Percentiles rank a stretch among this genome's conserved stretches.
Evolutionary conservation across 225 moss, liverwort and hornwort species (phyloP).

Genomic region (Rhytidiadelphus loreus): DNA sequence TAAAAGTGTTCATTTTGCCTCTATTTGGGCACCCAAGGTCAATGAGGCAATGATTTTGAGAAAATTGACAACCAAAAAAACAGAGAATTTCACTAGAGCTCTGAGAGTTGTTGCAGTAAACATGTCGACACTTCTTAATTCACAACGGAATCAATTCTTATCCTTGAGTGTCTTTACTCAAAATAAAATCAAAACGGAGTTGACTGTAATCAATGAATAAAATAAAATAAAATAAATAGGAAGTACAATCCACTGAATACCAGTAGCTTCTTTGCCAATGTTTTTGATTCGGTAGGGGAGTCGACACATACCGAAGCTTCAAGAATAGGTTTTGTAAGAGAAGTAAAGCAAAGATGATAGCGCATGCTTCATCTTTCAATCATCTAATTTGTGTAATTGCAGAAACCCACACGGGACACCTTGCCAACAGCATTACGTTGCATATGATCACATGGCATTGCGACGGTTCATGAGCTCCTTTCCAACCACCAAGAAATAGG

Average conservation of each 20-base stretch:
- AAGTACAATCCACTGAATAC: background rate
- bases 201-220: background rate
- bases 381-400: background rate
- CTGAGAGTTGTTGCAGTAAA: background rate
- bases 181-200: background rate
- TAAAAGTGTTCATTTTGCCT: background rate
- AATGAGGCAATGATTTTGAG: background rate
- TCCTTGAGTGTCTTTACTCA: background rate
- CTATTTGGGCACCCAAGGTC: background rate
- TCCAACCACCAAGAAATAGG: constrained; percentile 66
- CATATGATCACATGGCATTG: constrained; percentile 21
- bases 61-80: background rate
- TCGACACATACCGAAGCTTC: background rate
- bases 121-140: background rate
- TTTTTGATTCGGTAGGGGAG: background rate
- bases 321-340: background rate
- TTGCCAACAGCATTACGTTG: background rate
- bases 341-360: background rate
- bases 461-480: constrained; percentile 61
- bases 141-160: background rate
- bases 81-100: background rate
- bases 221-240: background rate
- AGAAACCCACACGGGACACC: background rate
- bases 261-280: background rate
- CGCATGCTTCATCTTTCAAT: background rate